A percentile compares a stretch with the other conserved stretches of the same genome.
Conservation (phyloP, 2,329 filamentous ascomycete species). For the Neonectria ditissima region DNA sequence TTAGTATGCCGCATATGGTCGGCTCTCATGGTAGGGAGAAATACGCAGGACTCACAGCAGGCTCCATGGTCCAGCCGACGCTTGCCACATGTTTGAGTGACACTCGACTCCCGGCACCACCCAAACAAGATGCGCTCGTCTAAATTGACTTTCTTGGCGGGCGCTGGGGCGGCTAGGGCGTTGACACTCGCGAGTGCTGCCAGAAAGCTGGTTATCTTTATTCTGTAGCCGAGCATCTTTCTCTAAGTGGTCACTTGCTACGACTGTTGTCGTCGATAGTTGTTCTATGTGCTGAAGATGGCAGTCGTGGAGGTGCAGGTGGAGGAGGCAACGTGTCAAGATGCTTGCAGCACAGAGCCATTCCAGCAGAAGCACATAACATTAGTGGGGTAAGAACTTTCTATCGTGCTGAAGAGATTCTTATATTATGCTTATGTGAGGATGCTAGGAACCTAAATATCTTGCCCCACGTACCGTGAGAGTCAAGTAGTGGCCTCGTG, state of each 20-base stretch:
- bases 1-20: not conserved
- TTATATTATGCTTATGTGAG: not conserved
- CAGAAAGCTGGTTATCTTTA: not conserved
- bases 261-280: not conserved
- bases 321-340: not conserved
- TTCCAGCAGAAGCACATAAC: not conserved
- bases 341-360: not conserved
- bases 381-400: not conserved
- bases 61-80: constrained; percentile 17
- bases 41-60: constrained; percentile 25
- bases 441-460: not conserved
- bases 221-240: not conserved
- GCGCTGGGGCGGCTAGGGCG: not conserved
- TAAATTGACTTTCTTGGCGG: constrained; percentile 11
- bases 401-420: not conserved
- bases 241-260: not conserved
- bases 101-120: constrained; percentile 24
- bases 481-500: not conserved
- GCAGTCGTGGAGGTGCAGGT: not conserved
- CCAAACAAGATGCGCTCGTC: constrained; percentile 20
- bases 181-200: not conserved
- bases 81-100: constrained; percentile 5
- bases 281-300: not conserved
- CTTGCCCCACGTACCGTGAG: not conserved
- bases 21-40: not conserved